Evolutionary conservation across 257 asterid genomes (phyloP).

Genomic region (Lavandula angustifolia): DNA sequence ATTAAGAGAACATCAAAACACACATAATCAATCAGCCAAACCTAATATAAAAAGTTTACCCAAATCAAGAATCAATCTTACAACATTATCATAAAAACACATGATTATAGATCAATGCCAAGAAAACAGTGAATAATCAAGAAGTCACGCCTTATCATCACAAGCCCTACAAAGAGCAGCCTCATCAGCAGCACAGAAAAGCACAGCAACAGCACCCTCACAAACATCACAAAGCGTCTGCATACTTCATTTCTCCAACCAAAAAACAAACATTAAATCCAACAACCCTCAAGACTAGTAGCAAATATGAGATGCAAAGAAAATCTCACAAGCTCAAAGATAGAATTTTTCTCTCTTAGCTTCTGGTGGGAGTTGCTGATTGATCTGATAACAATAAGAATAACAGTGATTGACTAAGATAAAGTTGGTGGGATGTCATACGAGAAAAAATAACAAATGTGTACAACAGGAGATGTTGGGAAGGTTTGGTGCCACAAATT

Average conservation of each 20-base stretch:
- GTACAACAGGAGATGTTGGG: neutral
- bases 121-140: neutral
- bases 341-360: neutral
- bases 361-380: constrained; percentile 13
- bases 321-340: neutral
- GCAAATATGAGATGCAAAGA: neutral
- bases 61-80: no score
- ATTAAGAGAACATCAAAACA: no score
- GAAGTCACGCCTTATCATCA: constrained; percentile 56
- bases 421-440: constrained; percentile 17
- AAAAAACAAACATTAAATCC: constrained; percentile 27
- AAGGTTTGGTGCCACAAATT: constrained; percentile 46
- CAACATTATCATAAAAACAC: no score
- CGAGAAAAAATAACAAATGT: constrained; percentile 14
- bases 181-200: no score
- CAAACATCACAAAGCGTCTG: constrained; percentile 76
- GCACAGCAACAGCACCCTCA: constrained; percentile 68
- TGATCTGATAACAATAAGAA: constrained; percentile 25
- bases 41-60: no score
- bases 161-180: constrained; percentile 57
- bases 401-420: constrained; percentile 21
- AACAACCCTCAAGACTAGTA: neutral
- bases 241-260: constrained; percentile 54
- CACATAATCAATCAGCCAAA: no score
- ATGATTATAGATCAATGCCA: no score